These are phyloP conservation scores for Solanum stenotomum DNA, from an alignment of 257 asterid species.

Conservation along the genomic window DNA sequence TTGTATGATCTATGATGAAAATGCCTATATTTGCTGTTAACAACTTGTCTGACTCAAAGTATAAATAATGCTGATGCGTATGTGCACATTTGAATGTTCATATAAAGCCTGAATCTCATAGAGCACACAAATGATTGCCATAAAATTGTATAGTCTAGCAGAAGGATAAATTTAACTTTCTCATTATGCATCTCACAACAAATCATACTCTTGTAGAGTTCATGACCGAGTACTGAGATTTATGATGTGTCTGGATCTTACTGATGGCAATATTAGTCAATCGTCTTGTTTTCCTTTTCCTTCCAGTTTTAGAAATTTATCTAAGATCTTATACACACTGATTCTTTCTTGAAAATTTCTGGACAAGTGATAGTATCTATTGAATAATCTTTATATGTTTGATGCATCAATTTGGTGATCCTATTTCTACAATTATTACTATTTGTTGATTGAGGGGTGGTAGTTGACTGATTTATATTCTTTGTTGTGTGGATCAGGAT, in stretches of 20 bases:
- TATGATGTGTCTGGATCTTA: not conserved
- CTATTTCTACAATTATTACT: not conserved
- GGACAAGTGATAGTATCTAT: not conserved
- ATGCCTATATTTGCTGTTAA: not conserved
- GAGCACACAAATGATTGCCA: not conserved
- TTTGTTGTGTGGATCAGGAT: conserved; percentile 26
- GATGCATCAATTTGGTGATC: not conserved
- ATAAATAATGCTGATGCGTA: not conserved
- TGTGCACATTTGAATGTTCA: not conserved
- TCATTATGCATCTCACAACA: not conserved
- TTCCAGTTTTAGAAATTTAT: not conserved
- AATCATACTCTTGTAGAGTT: not conserved
- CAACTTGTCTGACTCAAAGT: not conserved
- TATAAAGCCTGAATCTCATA: not conserved
- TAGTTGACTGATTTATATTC: not conserved
- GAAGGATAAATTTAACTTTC: not conserved
- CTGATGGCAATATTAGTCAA: not conserved
- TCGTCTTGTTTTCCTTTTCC: not conserved
- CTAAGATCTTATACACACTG: not conserved
- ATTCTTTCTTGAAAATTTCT: not conserved
- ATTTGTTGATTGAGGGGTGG: not conserved
- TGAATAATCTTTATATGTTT: not conserved
- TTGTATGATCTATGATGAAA: not conserved
- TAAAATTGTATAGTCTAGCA: not conserved
- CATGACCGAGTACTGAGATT: not conserved